Base-by-base conservation (phyloP, 305 asterid species). In the Fraxinus albicans region DNA sequence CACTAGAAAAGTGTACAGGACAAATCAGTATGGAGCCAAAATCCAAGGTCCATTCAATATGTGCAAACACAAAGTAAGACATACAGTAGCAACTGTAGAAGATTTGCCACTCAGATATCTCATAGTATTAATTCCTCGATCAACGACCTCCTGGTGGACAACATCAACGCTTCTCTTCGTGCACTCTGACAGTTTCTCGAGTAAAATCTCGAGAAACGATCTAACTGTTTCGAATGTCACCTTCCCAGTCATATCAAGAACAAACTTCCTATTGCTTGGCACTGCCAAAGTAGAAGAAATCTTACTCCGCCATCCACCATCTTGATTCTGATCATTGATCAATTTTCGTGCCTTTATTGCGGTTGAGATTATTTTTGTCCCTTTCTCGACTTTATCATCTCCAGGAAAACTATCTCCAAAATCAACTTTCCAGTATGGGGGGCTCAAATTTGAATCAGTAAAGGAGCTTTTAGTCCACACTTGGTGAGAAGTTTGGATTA, bases 31-130 rank as follows among this genome's bases (percentile, higher is more conserved):
- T 23, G 88, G 89, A 5, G 89, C 90, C 85, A 95, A 86, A 83
- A 90, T 83, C 98, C 98, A 93, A 79, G 98, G 97, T 83, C 97
- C 88, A 77, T 92, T 88, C 75, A 95, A 36, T 60, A 93, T 82
- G 81, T 93, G 90, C 88, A 95, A 83, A 82, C 97, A 93, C 84
- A 94, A 55, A 19, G 95, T 82, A 25, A 94, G 85, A 73, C 97
- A 94, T 12, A 90, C 42, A 15, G 94, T 87, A 25, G 89, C 74
- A 55, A 90, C 90, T 6, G 89, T 85, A 33, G 95, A 90, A 8
- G 97, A 89, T 36, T 81, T 90, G 50, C 89, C 84, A 40, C 88
- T 82, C 13, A 82, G 86, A 55, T 86, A 86, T 79, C 89, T 84
- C 38, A 87, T 73, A 13, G 86, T 94, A 73, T 90, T 93, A 25